Conservation (phyloP, 2,329 filamentous ascomycete genomes). For the Penicillium psychrosexuale region DNA sequence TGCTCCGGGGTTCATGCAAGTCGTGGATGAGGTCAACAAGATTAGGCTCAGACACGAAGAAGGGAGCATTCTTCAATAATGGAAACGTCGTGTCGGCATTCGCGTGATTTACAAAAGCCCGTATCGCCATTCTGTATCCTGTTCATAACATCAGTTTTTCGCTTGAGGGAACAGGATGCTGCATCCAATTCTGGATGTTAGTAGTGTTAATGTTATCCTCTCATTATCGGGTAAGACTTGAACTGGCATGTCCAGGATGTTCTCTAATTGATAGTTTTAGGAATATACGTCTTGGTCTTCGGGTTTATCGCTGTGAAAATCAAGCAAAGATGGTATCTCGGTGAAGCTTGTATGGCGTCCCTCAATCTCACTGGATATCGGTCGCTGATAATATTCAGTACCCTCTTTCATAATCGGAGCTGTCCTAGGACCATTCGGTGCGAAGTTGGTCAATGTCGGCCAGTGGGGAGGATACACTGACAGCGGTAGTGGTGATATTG, state of each 20-base stretch:
- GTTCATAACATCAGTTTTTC: not conserved
- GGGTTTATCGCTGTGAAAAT: constrained; percentile 37
- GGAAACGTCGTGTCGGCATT: not conserved
- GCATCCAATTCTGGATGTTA: constrained; percentile 36
- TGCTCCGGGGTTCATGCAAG: not conserved
- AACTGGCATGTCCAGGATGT: not conserved
- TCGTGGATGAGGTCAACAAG: not conserved
- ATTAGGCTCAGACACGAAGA: not conserved
- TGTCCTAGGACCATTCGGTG: constrained; percentile 53
- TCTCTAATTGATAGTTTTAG: constrained; percentile 20
- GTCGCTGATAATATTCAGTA: constrained; percentile 38
- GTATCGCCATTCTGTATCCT: not conserved
- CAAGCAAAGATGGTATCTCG: constrained; percentile 41
- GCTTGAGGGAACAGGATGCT: constrained; percentile 26
- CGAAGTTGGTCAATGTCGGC: constrained; percentile 51
- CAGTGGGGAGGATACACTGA: constrained; percentile 37
- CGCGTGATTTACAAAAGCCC: not conserved
- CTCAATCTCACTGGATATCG: not conserved
- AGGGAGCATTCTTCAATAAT: not conserved
- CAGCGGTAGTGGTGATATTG: constrained; percentile 39
- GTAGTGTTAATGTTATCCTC: constrained; percentile 34
- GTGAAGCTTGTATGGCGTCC: constrained; percentile 37
- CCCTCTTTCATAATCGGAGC: constrained; percentile 56
- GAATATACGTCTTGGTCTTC: constrained; percentile 33
- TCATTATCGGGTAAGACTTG: constrained; percentile 31